phyloP scores from a whole-genome alignment of 345 rosid species.

The Salix dunnii region DNA sequence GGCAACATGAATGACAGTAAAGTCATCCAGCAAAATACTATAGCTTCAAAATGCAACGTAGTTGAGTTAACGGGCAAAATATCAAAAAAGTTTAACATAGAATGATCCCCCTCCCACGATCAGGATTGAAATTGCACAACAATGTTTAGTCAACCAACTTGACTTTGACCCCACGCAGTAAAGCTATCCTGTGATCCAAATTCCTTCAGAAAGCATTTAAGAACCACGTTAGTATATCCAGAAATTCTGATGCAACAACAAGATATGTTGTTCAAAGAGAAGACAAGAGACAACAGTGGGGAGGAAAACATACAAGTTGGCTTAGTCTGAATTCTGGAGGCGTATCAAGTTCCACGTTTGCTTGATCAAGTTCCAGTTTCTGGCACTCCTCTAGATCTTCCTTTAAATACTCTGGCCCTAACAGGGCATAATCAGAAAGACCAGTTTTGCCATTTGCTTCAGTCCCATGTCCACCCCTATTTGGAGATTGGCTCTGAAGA shows the following conservation, averaged over 20 bases:
- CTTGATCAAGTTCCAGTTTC: slow-evolving; percentile 59
- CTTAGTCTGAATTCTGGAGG: slow-evolving; percentile 92
- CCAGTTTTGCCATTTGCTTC: slow-evolving; percentile 40
- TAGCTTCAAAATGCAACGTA: neutral
- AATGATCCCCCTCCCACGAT: neutral
- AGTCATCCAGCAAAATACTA: slow-evolving; percentile 3
- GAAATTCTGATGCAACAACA: neutral
- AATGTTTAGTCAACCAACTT: slow-evolving; percentile 34
- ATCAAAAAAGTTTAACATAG: neutral
- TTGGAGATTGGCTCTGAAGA: slow-evolving; percentile 75
- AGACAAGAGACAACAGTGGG: neutral
- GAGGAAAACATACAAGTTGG: slow-evolving; percentile 62
- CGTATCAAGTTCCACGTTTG: slow-evolving; percentile 80
- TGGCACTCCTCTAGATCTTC: slow-evolving; percentile 90
- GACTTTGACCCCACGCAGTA: slow-evolving; percentile 65
- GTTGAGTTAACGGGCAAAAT: neutral
- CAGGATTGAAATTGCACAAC: neutral
- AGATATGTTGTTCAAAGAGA: neutral
- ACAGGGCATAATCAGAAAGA: slow-evolving; percentile 64
- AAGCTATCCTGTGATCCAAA: slow-evolving; percentile 95
- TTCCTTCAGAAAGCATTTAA: slow-evolving; percentile 44
- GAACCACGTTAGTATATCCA: neutral
- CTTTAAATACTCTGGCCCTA: slow-evolving; percentile 75
- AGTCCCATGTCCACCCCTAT: slow-evolving; percentile 42
- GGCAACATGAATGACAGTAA: neutral